phyloP scores from a whole-genome alignment of 2,329 filamentous ascomycete species.

The Gremmenia infestans region DNA sequence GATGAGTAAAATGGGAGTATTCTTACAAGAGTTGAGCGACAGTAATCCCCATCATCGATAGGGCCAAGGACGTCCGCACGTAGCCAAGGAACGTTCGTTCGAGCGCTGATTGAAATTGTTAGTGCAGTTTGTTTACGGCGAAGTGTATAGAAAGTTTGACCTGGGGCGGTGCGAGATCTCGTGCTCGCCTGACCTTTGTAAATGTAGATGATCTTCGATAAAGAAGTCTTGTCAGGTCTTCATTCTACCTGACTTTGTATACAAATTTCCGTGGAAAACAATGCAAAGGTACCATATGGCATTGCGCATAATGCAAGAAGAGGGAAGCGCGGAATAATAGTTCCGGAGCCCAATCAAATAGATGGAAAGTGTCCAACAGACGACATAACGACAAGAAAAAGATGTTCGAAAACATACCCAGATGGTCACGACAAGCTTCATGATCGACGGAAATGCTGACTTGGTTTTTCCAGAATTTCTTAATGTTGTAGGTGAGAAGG shows the following conservation, averaged over 20 bases:
- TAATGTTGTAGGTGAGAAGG: constrained; percentile 18
- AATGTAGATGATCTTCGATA: constrained; percentile 12
- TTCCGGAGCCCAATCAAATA: constrained; percentile 6
- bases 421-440: constrained; percentile 47
- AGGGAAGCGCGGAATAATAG: constrained; percentile 6
- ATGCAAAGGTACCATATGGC: background rate
- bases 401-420: constrained; percentile 39
- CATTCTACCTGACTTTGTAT: background rate
- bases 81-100: constrained; percentile 73
- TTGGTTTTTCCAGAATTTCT: constrained; percentile 44
- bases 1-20: constrained; percentile 5
- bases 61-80: constrained; percentile 62
- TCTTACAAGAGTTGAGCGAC: constrained; percentile 60
- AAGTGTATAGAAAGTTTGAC: background rate
- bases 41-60: constrained; percentile 61
- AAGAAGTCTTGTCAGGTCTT: constrained; percentile 1
- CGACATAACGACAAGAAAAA: constrained; percentile 1
- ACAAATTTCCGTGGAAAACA: constrained; percentile 6
- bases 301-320: constrained; percentile 1
- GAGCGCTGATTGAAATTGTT: constrained; percentile 46
- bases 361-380: constrained; percentile 11
- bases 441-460: constrained; percentile 46
- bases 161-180: constrained; percentile 11
- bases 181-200: constrained; percentile 4
- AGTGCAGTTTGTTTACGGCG: background rate